Evolutionary conservation across 179 eudicot species (phyloP), one percentile per base, ranked within the genome.

Genomic region (Dionaea muscipula): DNA sequence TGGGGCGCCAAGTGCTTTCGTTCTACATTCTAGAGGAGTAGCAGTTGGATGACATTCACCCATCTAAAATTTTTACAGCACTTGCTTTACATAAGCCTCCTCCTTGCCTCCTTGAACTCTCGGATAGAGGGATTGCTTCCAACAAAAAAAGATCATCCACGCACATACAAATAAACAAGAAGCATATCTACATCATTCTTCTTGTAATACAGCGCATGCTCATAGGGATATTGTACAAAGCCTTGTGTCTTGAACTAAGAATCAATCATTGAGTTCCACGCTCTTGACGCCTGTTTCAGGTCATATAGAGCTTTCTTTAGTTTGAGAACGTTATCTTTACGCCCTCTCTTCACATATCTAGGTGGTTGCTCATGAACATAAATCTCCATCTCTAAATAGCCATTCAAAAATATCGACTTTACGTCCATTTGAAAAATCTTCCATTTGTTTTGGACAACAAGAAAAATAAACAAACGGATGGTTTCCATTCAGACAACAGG

Each of bases 81-180:
- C 35, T 28, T 28, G 5, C 35, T 28, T 28, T 8, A 28, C 8
- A 28, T 28, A 28, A 8, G 3, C 5, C 35, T 28, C 35, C 8
- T n/a, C 8, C 35, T 28, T 3, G 35, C 35, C 3, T 3, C 5
- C 8, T 28, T 28, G 35, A 28, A 28, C 3, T 28, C 35, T 28
- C 8, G 5, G 3, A 28, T 28, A 3, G 3, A 3, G 3, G 35
- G 35, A 28, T 28, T 28, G 8, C 8, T 28, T 28, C 35, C 35
- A 3, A 8, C 10, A 0, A 57, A 10, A 70, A 59, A 25, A 79
- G 72, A 45, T 79, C 78, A 47, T 28, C 35, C 35, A 28, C n/a
- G n/a, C n/a, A n/a, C 35, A 28, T 28, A 28, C 8, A 28, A 28
- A 28, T 3, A 28, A 28, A 28, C 8, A 28, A 28, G 35, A 3